These are phyloP conservation scores for Rhizophagus clarus DNA, from an alignment of 192 early-diverging fungal species.

Conservation along the genomic window DNA sequence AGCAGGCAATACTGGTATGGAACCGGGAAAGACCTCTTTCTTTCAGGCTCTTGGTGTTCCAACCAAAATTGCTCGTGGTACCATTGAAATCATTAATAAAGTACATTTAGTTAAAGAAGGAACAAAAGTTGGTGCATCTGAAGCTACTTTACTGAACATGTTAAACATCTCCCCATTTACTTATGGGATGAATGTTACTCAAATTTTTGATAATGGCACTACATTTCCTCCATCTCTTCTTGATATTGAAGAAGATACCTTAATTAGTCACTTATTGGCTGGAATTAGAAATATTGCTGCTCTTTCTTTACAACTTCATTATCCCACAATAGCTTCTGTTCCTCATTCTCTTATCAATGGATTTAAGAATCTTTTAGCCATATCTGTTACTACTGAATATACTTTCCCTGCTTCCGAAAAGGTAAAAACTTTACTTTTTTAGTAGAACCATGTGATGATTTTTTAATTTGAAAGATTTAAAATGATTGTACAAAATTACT, in stretches of 20 bases:
- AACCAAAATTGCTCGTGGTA: slow-evolving; percentile 99
- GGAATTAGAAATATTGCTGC: slow-evolving; percentile 74
- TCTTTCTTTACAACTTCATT: slow-evolving; percentile 81
- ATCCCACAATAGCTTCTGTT: slow-evolving; percentile 82
- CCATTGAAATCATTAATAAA: slow-evolving; percentile 98
- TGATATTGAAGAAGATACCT: slow-evolving; percentile 82
- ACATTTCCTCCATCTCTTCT: slow-evolving; percentile 86
- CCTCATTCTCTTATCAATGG: slow-evolving; percentile 97
- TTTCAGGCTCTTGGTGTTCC: slow-evolving; percentile 99
- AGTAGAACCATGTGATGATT: slow-evolving; percentile 4
- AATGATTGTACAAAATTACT: slow-evolving; percentile 49
- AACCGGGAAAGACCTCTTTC: slow-evolving; percentile 99
- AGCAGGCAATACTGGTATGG: slow-evolving; percentile 99
- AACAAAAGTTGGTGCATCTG: slow-evolving; percentile 95
- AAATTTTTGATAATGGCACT: slow-evolving; percentile 92
- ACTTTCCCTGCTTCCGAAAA: slow-evolving; percentile 87
- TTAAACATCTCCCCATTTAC: slow-evolving; percentile 99
- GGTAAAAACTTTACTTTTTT: slow-evolving; percentile 43
- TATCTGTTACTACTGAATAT: slow-evolving; percentile 90
- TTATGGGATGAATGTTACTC: slow-evolving; percentile 93
- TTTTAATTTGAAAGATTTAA: slow-evolving; percentile 30
- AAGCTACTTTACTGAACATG: slow-evolving; percentile 99
- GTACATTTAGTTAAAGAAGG: slow-evolving; percentile 91
- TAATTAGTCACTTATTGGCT: slow-evolving; percentile 67
- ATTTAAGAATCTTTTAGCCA: slow-evolving; percentile 95